Evolutionary conservation across 306 rosid genomes (phyloP), one percentile per base, ranked within the genome.

Genomic region (Benincasa hispida): DNA sequence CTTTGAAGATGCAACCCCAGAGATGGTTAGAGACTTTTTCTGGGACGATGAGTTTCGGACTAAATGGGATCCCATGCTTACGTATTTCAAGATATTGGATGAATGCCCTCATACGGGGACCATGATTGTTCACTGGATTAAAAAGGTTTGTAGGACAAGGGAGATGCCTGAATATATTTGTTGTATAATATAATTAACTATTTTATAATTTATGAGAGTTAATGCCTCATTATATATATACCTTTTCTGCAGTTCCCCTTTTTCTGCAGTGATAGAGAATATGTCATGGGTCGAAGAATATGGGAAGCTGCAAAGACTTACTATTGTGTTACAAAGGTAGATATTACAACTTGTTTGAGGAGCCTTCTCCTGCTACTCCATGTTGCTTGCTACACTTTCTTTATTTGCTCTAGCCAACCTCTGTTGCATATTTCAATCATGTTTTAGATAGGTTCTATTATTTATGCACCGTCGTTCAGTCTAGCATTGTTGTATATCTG

Each of bases 41-140:
- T 95, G 99, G 99, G 99, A 95, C 79, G 99, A 95, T 84, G 98
- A 95, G 78, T 92, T 90, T 78, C 96, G 99, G 73, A 89, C 90
- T 80, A 89, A 88, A 83, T 95, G 99, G 99, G 99, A 95, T 87
- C 83, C 91, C 22, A 95, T 95, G 99, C 96, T 95, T 18, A 63
- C 86, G 14, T 25, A 87, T 79, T 85, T 83, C 80, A 86, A 92
- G 84, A 88, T 90, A 69, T 86, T 95, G 92, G 92, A 92, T 84
- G 98, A 92, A 79, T 90, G 96, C 80, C 90, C 87, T 50, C 74
- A 81, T 74, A 85, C 95, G 45, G 99, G 98, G 79, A 84, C 87
- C 48, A 88, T 83, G 85, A 73, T 87, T 72, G 87, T 89, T 83
- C 99, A 92, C 87, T 95, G 99, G 99, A 90, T 95, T 80, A 95